These are phyloP conservation scores for Eimeria acervulina DNA, from an alignment of 169 alveolate species.

Conservation along the genomic window DNA sequence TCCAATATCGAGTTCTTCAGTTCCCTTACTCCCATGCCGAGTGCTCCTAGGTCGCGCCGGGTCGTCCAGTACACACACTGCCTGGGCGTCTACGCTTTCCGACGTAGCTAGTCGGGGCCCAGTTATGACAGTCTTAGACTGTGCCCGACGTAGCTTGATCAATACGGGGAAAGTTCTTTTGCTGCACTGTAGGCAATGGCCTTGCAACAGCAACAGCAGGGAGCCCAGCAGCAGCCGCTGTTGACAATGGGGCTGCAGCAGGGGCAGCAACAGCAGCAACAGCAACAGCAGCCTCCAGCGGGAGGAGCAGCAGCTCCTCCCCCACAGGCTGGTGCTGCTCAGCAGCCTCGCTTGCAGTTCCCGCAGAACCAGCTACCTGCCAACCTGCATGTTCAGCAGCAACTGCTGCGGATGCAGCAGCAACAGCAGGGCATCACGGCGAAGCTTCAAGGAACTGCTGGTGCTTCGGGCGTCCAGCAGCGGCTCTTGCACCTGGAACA, in stretches of 20 bases:
- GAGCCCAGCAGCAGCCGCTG: conserved; percentile 78
- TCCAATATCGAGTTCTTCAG: conserved; percentile 41
- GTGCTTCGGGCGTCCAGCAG: conserved; percentile 77
- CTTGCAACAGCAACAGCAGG: conserved; percentile 72
- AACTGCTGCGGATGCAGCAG: conserved; percentile 77
- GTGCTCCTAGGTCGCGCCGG: conserved; percentile 53
- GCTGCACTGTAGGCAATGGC: conserved; percentile 52
- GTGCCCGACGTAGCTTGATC: conserved; percentile 36
- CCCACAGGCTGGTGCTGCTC: not conserved
- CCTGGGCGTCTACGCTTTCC: conserved; percentile 66
- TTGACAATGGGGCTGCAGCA: conserved; percentile 68
- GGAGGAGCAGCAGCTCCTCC: conserved; percentile 27
- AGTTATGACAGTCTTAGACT: not conserved
- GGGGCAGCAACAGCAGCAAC: conserved; percentile 62
- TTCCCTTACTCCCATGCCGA: conserved; percentile 59
- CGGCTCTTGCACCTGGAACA: conserved; percentile 69
- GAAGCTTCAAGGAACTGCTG: conserved; percentile 51
- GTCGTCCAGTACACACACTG: conserved; percentile 60
- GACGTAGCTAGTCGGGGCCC: conserved; percentile 35
- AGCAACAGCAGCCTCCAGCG: conserved; percentile 54
- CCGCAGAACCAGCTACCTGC: conserved; percentile 74
- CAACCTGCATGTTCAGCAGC: conserved; percentile 73
- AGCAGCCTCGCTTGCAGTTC: conserved; percentile 78
- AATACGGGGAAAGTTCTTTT: not conserved
- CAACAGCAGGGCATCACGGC: conserved; percentile 77